Percentiles rank a stretch among this genome's conserved stretches.
phyloP scores from a whole-genome alignment of 495 filamentous ascomycete genomes.

The Podospora bellae-mahoneyi region DNA sequence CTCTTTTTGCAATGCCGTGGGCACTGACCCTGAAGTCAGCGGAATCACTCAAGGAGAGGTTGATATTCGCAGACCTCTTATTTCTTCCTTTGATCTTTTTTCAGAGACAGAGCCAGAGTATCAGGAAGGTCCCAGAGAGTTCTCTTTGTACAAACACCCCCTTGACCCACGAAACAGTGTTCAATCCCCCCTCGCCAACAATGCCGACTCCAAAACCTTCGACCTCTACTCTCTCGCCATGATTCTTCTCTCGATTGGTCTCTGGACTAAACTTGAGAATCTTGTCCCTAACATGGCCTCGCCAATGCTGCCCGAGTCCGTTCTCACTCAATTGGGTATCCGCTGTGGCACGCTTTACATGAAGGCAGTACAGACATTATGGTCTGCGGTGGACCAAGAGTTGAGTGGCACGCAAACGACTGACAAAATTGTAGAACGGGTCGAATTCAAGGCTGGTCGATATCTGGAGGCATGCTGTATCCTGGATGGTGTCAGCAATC shows the following conservation, averaged over 20 bases:
- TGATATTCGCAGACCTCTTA: conserved; percentile 69
- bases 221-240: conserved; percentile 85
- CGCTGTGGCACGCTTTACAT: conserved; percentile 75
- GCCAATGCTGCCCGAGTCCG: conserved; percentile 39
- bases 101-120: conserved; percentile 63
- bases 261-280: conserved; percentile 76
- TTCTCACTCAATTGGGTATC: conserved; percentile 60
- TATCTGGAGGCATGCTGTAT: conserved; percentile 52
- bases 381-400: conserved; percentile 72
- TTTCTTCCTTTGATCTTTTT: conserved; percentile 80
- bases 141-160: conserved; percentile 69
- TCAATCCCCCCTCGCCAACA: conserved; percentile 46
- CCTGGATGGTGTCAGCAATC: conserved; percentile 45
- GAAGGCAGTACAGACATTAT: conserved; percentile 74
- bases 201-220: conserved; percentile 56
- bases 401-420: conserved; percentile 35
- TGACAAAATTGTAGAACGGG: conserved; percentile 42
- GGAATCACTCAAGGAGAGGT: conserved; percentile 45
- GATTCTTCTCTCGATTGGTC: conserved; percentile 78
- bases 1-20: conserved; percentile 63
- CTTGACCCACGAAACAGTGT: conserved; percentile 61
- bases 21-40: conserved; percentile 38
- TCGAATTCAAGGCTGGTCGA: conserved; percentile 42
- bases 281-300: conserved; percentile 44
- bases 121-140: conserved; percentile 39